Percentiles rank a stretch among this genome's conserved stretches.
These are phyloP conservation scores for Breviolum minutum DNA, from an alignment of 73 alveolate species.

Conservation along the genomic window DNA sequence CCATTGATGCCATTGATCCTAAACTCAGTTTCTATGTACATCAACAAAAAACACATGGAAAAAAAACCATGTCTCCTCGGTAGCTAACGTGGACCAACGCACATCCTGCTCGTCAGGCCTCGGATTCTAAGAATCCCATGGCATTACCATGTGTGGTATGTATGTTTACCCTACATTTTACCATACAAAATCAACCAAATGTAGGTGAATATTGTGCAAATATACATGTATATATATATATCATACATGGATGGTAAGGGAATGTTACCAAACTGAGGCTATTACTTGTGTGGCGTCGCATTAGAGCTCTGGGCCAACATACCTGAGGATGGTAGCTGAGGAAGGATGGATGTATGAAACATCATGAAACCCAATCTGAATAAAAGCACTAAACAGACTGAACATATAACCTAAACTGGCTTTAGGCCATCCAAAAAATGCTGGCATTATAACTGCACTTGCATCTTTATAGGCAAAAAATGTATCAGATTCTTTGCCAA, in stretches of 20 bases:
- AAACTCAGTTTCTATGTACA: too few relatives aligned
- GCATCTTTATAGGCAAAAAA: too few relatives aligned
- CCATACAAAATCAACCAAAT: too few relatives aligned
- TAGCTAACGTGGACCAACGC: constrained; percentile 9
- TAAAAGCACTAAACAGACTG: too few relatives aligned
- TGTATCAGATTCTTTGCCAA: not conserved
- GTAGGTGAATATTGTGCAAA: too few relatives aligned
- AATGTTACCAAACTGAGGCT: too few relatives aligned
- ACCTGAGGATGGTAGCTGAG: not conserved
- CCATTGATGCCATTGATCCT: too few relatives aligned
- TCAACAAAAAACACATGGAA: not conserved
- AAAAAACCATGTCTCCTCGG: not conserved
- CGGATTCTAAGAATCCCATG: not conserved
- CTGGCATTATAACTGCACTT: not conserved
- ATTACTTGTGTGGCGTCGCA: not conserved
- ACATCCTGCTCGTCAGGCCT: constrained; percentile 36
- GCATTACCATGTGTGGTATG: not conserved
- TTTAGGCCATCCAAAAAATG: too few relatives aligned
- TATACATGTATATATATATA: too few relatives aligned
- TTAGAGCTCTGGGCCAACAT: constrained; percentile 42
- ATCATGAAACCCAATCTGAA: not conserved
- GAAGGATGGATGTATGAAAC: not conserved
- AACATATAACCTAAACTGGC: too few relatives aligned
- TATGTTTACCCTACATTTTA: too few relatives aligned
- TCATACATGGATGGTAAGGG: too few relatives aligned